Evolutionary conservation across 352 stramenopile species (phyloP), one percentile per base, ranked within the genome.

Genomic region (Pythium periplocum): DNA sequence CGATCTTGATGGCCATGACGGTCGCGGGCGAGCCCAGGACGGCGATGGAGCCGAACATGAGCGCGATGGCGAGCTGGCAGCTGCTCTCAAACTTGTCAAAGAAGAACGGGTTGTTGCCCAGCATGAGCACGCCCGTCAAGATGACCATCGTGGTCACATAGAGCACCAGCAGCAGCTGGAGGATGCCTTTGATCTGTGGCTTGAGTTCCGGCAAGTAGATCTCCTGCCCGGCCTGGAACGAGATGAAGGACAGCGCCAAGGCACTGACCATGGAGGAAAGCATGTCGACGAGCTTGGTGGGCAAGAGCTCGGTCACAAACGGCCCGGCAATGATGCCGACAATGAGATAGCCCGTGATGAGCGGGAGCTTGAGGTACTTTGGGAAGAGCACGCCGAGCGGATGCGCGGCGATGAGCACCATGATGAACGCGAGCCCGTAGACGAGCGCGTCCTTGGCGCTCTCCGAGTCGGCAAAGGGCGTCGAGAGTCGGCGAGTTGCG

Each of bases 1-100:
- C 77, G 48, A 86, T 88, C 63, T 88, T 86, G 62, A 88, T 86
- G 12, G 77, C 78, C 76, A 89, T 86, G 42, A 86, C 74, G 8
- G 78, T 89, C 5, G 75, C 69, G 0, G 78, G 78, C 9, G 78
- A 89, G 2, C 67, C 74, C 6, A 87, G 60, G 36, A 89, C 78
- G 3, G 73, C 82, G 50, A 86, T 89, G 51, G 78, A 89, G 44
- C 63, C 78, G 36, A 88, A 88, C 70, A 88, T 78, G 63, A 86
- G 75, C 2, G 72, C 73, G 45, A 88, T 86, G 4, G 75, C 73
- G 42, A 88, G 51, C 48, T 86, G 69, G 53, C 78, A 88, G 39
- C 57, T 71, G 7, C 45, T 51, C n/a, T 66, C 62, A 48, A 88
- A 78, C 40, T 67, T 53, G 43, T 61, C 55, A 45, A 83, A 82